Percentiles rank a stretch among this genome's conserved stretches.
These are phyloP conservation scores for Vigna nakashimae DNA, from an alignment of 306 rosid species.

Conservation along the genomic window DNA sequence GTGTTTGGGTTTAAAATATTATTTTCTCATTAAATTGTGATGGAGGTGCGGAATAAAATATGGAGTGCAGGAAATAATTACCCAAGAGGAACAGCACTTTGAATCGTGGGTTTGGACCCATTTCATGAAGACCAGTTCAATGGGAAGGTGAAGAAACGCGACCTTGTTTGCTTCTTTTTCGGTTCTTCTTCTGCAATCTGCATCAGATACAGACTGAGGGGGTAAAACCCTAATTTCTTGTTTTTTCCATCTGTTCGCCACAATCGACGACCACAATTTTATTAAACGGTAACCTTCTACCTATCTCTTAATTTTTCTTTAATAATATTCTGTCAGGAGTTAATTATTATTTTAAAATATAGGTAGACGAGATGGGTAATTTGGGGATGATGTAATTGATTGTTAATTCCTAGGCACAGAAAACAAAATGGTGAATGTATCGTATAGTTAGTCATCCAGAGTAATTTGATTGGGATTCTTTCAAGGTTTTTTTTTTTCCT, in stretches of 20 bases:
- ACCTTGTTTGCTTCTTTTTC: not conserved
- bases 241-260: conserved; percentile 1
- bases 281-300: conserved; percentile 28
- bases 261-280: not conserved
- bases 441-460: not conserved
- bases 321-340: not conserved
- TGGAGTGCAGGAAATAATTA: too few relatives aligned
- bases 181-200: not conserved
- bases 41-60: too few relatives aligned
- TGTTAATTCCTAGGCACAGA: not conserved
- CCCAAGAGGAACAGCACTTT: not conserved
- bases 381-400: not conserved
- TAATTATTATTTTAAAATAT: not conserved
- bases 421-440: not conserved
- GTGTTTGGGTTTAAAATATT: too few relatives aligned
- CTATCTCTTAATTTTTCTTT: not conserved
- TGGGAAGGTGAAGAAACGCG: not conserved
- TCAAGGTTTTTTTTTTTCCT: too few relatives aligned
- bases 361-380: not conserved
- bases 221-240: conserved; percentile 28
- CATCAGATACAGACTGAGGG: not conserved
- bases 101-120: not conserved
- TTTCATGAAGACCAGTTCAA: conserved; percentile 15
- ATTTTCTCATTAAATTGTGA: too few relatives aligned
- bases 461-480: not conserved